Base-by-base conservation (phyloP, 2,329 filamentous ascomycete genomes). In the Eutypa lata region DNA sequence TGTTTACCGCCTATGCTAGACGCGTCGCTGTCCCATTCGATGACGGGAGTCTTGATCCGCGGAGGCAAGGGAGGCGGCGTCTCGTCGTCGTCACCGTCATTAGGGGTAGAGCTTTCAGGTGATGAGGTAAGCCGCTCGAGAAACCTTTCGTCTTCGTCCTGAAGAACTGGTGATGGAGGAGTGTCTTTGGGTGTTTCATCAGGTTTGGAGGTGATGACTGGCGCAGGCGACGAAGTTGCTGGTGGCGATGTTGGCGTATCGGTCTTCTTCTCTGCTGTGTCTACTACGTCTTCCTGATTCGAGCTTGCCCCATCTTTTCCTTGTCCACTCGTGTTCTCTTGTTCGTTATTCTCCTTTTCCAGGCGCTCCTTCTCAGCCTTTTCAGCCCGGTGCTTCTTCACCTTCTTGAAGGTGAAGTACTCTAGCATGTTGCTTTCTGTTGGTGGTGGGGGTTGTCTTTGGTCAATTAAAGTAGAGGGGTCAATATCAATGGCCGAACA, bases 391-490 rank as follows among this genome's bases (percentile, higher is more conserved):
- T 80, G 71, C 69, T 86, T 83, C 72, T 85, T 86, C 64, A 77
- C 72, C 67, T 85, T 87, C 66, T 81, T 86, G 72, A 79, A 81
- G 35, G 76, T 71, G 59, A 87, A 80, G 68, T 83, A 86, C 68
- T 87, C 82, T 56, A 87, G 65, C 84, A 87, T 87, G 47, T 57
- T 73, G 26, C 26, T 31, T 5, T 31, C 26, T 31, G 26, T 31
- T 10, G 26, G 26, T 63, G 26, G 26, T 63, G 47, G 46, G 57
- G 50, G 40, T 33, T 37, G 47, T 47, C 21, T 22, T n/a, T 22
- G 28, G 47, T 50, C 5, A 22, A 21, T 22, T 50, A 6, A 22
- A 31, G 33, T 14, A 43, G 18, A 10, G 16, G 22, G 16, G 16
- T 46, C 13, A 14, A 21, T 24, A n/a, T 37, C 7, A 45, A 35